Conservation (phyloP, 192 early-diverging fungal genomes). For the Coemansia guatemalensis region DNA sequence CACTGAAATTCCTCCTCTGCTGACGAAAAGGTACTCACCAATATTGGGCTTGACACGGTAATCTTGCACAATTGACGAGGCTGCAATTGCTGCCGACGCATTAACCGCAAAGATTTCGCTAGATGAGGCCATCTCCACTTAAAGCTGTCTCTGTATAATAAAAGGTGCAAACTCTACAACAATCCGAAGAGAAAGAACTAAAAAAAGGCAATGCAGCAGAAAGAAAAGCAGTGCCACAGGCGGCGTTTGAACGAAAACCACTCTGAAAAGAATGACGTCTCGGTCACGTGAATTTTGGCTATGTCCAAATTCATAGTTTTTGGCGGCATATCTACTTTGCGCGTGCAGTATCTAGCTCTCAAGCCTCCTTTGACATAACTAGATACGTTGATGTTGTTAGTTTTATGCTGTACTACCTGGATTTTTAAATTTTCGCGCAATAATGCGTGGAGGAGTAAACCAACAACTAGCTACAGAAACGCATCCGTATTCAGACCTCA, state of each 20-base stretch:
- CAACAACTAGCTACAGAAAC: too few relatives aligned
- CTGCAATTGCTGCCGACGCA: constrained; percentile 46
- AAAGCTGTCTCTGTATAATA: neutral
- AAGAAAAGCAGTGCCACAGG: neutral
- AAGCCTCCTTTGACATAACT: too few relatives aligned
- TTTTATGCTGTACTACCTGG: too few relatives aligned
- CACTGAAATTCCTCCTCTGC: neutral
- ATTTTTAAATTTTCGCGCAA: too few relatives aligned
- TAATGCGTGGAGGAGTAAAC: too few relatives aligned
- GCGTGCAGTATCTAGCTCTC: too few relatives aligned
- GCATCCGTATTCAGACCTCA: too few relatives aligned
- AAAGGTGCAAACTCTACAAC: constrained; percentile 5
- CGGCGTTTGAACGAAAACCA: neutral
- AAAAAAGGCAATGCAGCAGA: neutral
- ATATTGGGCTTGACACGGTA: constrained; percentile 51
- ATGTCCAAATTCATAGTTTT: too few relatives aligned
- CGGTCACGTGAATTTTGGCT: too few relatives aligned
- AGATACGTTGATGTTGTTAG: too few relatives aligned
- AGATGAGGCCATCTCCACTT: constrained; percentile 27
- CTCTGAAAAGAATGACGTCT: neutral
- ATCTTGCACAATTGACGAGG: constrained; percentile 51
- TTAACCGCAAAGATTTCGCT: constrained; percentile 48
- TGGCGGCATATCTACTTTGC: too few relatives aligned
- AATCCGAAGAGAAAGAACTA: constrained; percentile 1
- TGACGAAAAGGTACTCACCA: constrained; percentile 22